Base-by-base conservation (phyloP, 805 yeast genomes). In the Blastobotrys americana region DNA sequence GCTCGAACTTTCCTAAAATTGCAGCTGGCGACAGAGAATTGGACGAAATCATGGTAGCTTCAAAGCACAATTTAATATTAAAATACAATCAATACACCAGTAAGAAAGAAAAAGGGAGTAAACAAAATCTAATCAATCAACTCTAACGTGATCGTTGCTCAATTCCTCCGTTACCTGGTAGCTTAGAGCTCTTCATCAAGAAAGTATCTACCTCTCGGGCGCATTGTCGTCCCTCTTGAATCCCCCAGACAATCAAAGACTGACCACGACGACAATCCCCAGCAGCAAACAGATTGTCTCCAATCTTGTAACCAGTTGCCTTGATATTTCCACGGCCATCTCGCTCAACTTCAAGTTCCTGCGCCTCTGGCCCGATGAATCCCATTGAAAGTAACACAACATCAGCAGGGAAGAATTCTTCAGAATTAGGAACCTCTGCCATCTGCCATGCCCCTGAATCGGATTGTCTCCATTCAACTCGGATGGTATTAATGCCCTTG, bases 261-360 rank as follows among this genome's bases (percentile, higher is more conserved):
- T 90, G 98, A 22, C 98, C 98, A 70, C 97, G 82, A 74, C 98
- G 84, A 71, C 97, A 93, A 67, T 90, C 98, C 69, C 98, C 98
- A 41, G 97, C 97, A 40, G 96, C 86, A 60, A 89, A 90, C 49
- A 88, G 60, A 56, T 87, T 88, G 48, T 73, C 83, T 35, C 67
- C 72, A 46, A 86, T 88, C 49, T 76, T 73, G 75, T 90, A 90
- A 53, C 73, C 74, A 31, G 74, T 65, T 13, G 90, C 78, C 37
- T 76, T 69, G 58, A 90, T 78, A 37, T 93, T 89, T 46, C 97
- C 97, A 61, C 96, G 77, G 62, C 77, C 79, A 50, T 88, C 81
- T 62, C 85, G 81, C 54, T 72, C 73, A 19, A 70, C 64, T 33
- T 73, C 76, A 58, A 86, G 74, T 52, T 82, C 77, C 56, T 82